A percentile compares a stretch with the other conserved stretches of the same genome.
Conservation (phyloP, 2,329 filamentous ascomycete genomes). For the Xylaria sp. region DNA sequence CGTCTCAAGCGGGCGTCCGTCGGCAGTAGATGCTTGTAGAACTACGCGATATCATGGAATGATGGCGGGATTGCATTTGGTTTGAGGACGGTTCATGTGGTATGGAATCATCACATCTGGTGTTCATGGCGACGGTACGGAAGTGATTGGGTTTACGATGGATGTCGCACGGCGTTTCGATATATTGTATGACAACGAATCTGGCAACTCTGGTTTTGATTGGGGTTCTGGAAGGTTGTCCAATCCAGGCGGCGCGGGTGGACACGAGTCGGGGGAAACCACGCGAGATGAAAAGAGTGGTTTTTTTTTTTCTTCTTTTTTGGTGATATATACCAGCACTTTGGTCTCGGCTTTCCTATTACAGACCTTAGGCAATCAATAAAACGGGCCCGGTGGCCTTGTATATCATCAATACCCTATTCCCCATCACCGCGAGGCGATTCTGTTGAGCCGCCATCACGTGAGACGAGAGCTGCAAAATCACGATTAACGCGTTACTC, state of each 20-base stretch:
- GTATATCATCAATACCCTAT: slow-evolving; percentile 44
- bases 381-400: slow-evolving; percentile 44
- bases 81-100: slow-evolving; percentile 40
- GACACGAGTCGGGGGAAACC: slow-evolving; percentile 8
- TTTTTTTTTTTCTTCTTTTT: slow-evolving; percentile 37
- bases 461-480: background rate
- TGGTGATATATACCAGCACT: slow-evolving; percentile 46
- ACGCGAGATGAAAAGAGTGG: slow-evolving; percentile 32
- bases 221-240: slow-evolving; percentile 4
- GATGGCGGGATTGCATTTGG: slow-evolving; percentile 38
- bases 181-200: slow-evolving; percentile 30
- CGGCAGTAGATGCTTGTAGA: slow-evolving; percentile 13
- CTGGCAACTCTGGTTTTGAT: slow-evolving; percentile 27
- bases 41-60: slow-evolving; percentile 35
- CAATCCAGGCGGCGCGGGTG: slow-evolving; percentile 1
- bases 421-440: background rate
- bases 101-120: slow-evolving; percentile 42
- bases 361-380: slow-evolving; percentile 45
- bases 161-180: slow-evolving; percentile 28
- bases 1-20: slow-evolving; percentile 22
- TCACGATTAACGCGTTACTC: too few relatives aligned
- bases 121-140: slow-evolving; percentile 37
- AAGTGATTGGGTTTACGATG: slow-evolving; percentile 26
- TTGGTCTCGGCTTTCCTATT: slow-evolving; percentile 32
- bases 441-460: background rate